Evolutionary conservation across 257 asterid species (phyloP).

Genomic region (Forsythia suspensa): DNA sequence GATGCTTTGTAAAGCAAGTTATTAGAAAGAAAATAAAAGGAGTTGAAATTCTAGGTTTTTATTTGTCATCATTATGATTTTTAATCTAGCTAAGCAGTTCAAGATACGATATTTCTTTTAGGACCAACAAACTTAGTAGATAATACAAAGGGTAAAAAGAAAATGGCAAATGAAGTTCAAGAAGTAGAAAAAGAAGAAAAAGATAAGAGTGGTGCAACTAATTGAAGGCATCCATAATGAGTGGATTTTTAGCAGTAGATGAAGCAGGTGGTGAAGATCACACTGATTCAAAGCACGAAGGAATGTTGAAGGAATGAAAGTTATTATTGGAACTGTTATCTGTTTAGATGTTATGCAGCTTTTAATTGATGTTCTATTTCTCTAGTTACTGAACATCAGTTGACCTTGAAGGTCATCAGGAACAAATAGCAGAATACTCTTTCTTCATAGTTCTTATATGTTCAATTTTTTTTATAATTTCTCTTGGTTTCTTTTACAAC

Average conservation of each 20-base stretch:
- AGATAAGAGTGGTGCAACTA: too few species aligned
- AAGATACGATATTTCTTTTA: background rate
- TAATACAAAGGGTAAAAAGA: background rate
- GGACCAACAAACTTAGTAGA: background rate
- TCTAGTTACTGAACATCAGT: background rate
- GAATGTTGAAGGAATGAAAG: too few species aligned
- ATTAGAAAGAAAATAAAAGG: background rate
- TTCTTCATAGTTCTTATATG: too few species aligned
- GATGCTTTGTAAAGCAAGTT: background rate
- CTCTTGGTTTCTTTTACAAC: too few species aligned
- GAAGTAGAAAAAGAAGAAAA: too few species aligned
- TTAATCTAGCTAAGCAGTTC: background rate
- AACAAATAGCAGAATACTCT: background rate
- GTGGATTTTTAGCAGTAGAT: too few species aligned
- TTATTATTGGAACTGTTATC: background rate
- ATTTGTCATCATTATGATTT: background rate
- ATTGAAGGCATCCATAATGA: background rate
- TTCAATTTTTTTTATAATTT: too few species aligned
- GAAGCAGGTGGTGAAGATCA: too few species aligned
- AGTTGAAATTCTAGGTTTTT: background rate
- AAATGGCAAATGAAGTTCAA: too few species aligned
- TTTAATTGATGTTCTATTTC: background rate
- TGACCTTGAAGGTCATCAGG: background rate
- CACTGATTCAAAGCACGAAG: too few species aligned
- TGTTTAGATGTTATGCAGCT: background rate